Base-by-base conservation (phyloP, 352 stramenopile genomes). In the Phytophthora vignae region DNA sequence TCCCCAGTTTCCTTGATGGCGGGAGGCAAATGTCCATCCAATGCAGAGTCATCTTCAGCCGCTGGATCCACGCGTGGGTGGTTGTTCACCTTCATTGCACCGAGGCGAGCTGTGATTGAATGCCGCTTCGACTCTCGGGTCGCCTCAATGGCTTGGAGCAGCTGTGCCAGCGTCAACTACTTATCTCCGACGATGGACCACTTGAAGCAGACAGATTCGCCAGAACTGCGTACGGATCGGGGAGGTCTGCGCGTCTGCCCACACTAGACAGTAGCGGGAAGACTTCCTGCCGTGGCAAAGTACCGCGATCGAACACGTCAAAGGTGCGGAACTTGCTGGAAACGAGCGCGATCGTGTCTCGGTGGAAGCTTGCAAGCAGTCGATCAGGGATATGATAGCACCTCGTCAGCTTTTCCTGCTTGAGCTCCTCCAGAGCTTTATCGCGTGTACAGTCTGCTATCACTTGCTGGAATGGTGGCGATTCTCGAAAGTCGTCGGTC, bases 181-280 rank as follows among this genome's bases (percentile, higher is more conserved):
- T n/a, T n/a, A n/a, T n/a, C n/a, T n/a, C n/a, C n/a, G n/a, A n/a
- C n/a, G 33, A n/a, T 74, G 21, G 42, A 38, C 17, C 17, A 38
- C 14, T 38, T 2, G 62, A 52, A 4, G 64, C 44, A 3, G 76
- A 53, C 42, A 88, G 55, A 12, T 70, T 62, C 2, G 73, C 36
- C 0, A 87, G 55, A n/a, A 86, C 57, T 19, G 75, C 72, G 63
- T 81, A 83, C 52, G 83, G 63, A 64, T 88, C 78, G 9, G 77
- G 68, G 29, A 88, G 73, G 33, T 88, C 78, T 48, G 74, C 57
- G 17, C 64, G 72, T 42, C 56, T 77, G 5, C 71, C 77, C 56
- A 88, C 53, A 10, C 76, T 66, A 2, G 76, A 77, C 4, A 88
- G 66, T 10, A 88, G 25, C 19, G 78, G 52, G 36, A 84, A 85